phyloP scores from a whole-genome alignment of 129 eudicot genomes.

The Helichrysum umbraculigerum region DNA sequence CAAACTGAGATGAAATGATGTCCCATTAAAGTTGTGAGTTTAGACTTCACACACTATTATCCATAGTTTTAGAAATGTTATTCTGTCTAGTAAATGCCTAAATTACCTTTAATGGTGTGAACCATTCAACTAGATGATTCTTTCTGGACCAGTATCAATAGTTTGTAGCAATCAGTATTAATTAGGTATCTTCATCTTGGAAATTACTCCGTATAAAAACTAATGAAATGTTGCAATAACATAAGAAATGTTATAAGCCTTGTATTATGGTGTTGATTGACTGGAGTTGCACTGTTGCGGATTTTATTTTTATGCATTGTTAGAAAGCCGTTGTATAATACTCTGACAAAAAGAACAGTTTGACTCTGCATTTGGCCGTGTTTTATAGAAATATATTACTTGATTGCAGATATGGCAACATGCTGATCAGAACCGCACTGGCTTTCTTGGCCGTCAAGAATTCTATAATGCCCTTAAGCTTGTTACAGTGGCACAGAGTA shows the following conservation, averaged over 20 bases:
- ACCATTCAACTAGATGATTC: background rate
- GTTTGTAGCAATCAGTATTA: background rate
- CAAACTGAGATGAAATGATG: constrained; percentile 10
- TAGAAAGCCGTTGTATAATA: background rate
- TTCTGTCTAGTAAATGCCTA: background rate
- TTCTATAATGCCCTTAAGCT: constrained; percentile 91
- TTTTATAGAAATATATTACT: constrained; percentile 15
- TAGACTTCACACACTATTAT: constrained; percentile 4
- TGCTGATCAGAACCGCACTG: constrained; percentile 85
- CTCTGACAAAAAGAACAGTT: background rate
- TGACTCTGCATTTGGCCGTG: background rate
- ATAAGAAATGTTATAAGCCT: background rate
- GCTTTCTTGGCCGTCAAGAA: constrained; percentile 86
- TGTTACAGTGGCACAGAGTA: constrained; percentile 95
- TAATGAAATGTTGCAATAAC: background rate
- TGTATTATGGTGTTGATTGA: background rate
- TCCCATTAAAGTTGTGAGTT: background rate
- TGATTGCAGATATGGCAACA: constrained; percentile 87
- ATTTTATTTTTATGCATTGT: constrained; percentile 4
- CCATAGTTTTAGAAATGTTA: background rate
- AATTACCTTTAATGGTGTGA: background rate
- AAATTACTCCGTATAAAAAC: background rate
- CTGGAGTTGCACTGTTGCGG: constrained; percentile 14
- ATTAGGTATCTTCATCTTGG: constrained; percentile 13
- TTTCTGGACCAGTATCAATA: background rate